A percentile compares a stretch with the other conserved stretches of the same genome.
phyloP scores from a whole-genome alignment of 495 filamentous ascomycete species.

The Penicillium antarcticum region DNA sequence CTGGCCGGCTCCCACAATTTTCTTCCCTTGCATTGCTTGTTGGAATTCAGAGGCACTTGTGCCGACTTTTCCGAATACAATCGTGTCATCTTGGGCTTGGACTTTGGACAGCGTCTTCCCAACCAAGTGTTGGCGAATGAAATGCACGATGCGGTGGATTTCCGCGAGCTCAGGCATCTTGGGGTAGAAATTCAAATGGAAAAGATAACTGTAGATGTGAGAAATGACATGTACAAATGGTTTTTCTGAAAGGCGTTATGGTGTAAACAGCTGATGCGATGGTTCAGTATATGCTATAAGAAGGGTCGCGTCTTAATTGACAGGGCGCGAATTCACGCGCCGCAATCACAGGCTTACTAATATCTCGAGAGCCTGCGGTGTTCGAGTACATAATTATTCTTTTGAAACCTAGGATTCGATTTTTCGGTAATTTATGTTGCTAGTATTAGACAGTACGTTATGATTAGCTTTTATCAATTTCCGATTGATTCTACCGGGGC shows the following conservation, averaged over 20 bases:
- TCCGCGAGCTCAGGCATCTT: constrained; percentile 82
- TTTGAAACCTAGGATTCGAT: too few species aligned
- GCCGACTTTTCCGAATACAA: constrained; percentile 84
- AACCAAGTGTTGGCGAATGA: constrained; percentile 73
- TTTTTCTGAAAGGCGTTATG: not conserved
- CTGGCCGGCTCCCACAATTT: constrained; percentile 66
- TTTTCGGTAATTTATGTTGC: too few species aligned
- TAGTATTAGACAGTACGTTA: too few species aligned
- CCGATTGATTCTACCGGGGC: too few species aligned
- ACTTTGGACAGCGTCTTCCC: constrained; percentile 75
- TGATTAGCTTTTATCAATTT: too few species aligned
- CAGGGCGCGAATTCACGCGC: too few species aligned
- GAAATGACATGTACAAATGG: constrained; percentile 1
- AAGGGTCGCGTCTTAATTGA: too few species aligned
- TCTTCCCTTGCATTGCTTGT: constrained; percentile 71
- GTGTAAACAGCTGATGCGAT: not conserved
- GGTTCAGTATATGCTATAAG: not conserved
- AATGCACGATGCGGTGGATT: constrained; percentile 83
- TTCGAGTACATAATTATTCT: too few species aligned
- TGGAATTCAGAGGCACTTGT: constrained; percentile 71
- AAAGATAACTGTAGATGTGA: not conserved
- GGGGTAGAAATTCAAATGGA: not conserved
- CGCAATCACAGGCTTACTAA: too few species aligned
- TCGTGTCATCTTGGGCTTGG: constrained; percentile 69
- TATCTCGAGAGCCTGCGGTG: too few species aligned